Conservation (phyloP, 2,329 filamentous ascomycete species). For the Fusarium oligoseptatum region DNA sequence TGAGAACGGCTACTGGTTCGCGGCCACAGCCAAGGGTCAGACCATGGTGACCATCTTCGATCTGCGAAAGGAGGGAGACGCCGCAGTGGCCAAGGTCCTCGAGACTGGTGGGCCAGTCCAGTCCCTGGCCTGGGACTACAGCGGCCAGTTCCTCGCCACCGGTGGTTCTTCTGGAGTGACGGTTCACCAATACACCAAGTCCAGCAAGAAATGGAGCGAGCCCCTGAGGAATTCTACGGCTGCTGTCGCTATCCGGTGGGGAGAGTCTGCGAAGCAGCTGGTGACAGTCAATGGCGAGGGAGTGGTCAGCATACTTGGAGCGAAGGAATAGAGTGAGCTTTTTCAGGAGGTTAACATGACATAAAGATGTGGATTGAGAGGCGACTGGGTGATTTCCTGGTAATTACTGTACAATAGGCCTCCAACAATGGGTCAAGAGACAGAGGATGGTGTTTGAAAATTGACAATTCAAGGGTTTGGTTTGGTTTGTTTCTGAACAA, state of each 20-base stretch:
- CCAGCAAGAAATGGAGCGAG: slow-evolving; percentile 89
- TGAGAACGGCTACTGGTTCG: slow-evolving; percentile 97
- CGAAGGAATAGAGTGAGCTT: slow-evolving; percentile 57
- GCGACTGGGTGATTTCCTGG: slow-evolving; percentile 23
- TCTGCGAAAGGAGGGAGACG: slow-evolving; percentile 89
- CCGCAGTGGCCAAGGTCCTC: slow-evolving; percentile 84
- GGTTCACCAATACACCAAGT: slow-evolving; percentile 91
- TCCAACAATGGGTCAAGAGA: slow-evolving; percentile 28
- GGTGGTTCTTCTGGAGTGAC: slow-evolving; percentile 84
- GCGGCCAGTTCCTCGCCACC: slow-evolving; percentile 90
- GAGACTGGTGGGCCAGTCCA: slow-evolving; percentile 85
- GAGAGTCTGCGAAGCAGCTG: slow-evolving; percentile 78
- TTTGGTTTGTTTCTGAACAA: slow-evolving; percentile 18
- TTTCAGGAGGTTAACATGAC: slow-evolving; percentile 20
- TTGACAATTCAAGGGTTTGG: slow-evolving; percentile 35
- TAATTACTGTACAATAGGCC: slow-evolving; percentile 42
- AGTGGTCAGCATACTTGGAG: slow-evolving; percentile 76
- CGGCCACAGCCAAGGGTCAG: slow-evolving; percentile 82
- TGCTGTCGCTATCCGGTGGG: slow-evolving; percentile 83
- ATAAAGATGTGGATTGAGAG: slow-evolving; percentile 5
- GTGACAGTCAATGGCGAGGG: slow-evolving; percentile 82
- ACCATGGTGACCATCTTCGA: slow-evolving; percentile 90
- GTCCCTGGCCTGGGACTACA: slow-evolving; percentile 91
- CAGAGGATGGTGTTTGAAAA: slow-evolving; percentile 41
- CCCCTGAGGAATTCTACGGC: slow-evolving; percentile 81